Percentiles rank a stretch among this genome's conserved stretches.
Conservation (phyloP, 257 asterid genomes). For the Galeopsis tetrahit region DNA sequence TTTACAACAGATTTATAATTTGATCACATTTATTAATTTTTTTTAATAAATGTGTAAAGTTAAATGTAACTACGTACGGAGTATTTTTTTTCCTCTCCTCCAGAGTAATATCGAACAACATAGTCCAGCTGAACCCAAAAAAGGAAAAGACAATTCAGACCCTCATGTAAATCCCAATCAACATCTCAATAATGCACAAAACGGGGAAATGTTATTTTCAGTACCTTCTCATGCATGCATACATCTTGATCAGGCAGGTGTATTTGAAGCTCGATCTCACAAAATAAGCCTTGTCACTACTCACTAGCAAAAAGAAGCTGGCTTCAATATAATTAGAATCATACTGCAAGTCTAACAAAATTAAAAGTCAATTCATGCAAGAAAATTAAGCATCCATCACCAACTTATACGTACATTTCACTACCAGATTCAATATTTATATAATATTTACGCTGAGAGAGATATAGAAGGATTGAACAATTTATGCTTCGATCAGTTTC, state of each 20-base stretch:
- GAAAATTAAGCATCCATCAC: not conserved
- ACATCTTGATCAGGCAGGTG: slow-evolving; percentile 99
- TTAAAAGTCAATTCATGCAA: not conserved
- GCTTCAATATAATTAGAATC: slow-evolving; percentile 11
- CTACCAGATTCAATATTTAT: not conserved
- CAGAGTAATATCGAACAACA: slow-evolving; percentile 87
- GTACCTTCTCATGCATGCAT: slow-evolving; percentile 97
- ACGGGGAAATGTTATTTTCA: not conserved
- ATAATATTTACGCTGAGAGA: not conserved
- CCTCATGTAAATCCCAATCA: not conserved
- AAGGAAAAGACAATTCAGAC: not conserved
- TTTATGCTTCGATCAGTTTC: too few relatives aligned
- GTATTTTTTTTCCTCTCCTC: slow-evolving; percentile 99
- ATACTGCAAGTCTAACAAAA: slow-evolving; percentile 5
- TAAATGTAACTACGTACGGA: too few relatives aligned
- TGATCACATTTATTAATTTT: too few relatives aligned
- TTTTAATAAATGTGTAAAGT: too few relatives aligned
- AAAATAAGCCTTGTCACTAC: slow-evolving; percentile 87
- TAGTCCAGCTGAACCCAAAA: slow-evolving; percentile 72
- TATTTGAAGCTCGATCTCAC: slow-evolving; percentile 98
- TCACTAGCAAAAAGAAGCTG: slow-evolving; percentile 54
- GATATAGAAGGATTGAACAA: too few relatives aligned
- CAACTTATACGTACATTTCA: not conserved
- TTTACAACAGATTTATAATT: too few relatives aligned
- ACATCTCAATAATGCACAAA: not conserved